These are phyloP conservation scores for Globisporangium acanthophoron DNA, from an alignment of 352 stramenopile species.

Conservation along the genomic window DNA sequence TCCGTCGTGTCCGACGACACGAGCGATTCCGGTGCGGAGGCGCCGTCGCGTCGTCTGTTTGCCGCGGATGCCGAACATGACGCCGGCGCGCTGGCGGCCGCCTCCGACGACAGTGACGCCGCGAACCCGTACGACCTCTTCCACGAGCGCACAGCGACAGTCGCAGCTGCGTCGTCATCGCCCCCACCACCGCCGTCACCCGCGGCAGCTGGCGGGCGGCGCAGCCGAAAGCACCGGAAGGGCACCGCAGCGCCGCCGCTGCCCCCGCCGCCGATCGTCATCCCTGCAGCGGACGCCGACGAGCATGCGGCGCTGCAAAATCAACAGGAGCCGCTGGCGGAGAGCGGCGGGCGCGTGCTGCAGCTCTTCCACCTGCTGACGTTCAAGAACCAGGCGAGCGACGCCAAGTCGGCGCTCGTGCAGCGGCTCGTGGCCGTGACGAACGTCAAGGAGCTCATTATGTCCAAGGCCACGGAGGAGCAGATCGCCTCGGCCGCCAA, in stretches of 20 bases:
- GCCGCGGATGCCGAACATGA: slow-evolving; percentile 11
- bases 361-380: slow-evolving; percentile 59
- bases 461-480: slow-evolving; percentile 60
- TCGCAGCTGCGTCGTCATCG: background rate
- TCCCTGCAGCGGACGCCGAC: background rate
- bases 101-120: slow-evolving; percentile 1
- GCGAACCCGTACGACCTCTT: slow-evolving; percentile 28
- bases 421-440: slow-evolving; percentile 45
- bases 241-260: slow-evolving; percentile 1
- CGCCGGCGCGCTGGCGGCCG: slow-evolving; percentile 10
- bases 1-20: background rate
- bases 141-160: slow-evolving; percentile 16
- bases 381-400: slow-evolving; percentile 48
- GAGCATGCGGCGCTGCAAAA: background rate
- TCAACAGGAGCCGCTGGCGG: background rate
- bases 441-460: slow-evolving; percentile 54
- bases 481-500: slow-evolving; percentile 66
- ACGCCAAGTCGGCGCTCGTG: slow-evolving; percentile 50
- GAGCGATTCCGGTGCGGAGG: slow-evolving; percentile 19
- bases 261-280: slow-evolving; percentile 6
- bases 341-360: slow-evolving; percentile 30
- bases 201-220: background rate
- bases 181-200: background rate
- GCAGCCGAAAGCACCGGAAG: slow-evolving; percentile 2
- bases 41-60: slow-evolving; percentile 3